phyloP scores from a whole-genome alignment of 352 stramenopile genomes.

The Phytopythium vexans region DNA sequence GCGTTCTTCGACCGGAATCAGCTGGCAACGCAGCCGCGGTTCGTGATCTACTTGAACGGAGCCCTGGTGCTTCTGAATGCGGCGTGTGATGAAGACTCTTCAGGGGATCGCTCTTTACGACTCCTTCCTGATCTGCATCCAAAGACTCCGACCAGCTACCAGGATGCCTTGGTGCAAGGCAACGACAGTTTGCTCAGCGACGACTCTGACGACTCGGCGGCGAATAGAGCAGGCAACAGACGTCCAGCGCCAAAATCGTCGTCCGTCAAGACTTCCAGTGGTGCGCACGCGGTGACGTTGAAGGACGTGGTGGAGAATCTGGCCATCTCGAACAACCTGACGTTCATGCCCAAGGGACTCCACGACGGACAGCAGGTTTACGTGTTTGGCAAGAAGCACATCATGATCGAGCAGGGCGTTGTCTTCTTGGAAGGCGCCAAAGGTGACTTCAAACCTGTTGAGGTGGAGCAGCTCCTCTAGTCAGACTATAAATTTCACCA shows the following conservation, averaged over 20 bases:
- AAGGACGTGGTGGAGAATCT: conserved; percentile 84
- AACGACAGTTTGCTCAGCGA: conserved; percentile 20
- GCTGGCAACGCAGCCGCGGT: conserved; percentile 49
- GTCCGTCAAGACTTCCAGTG: conserved; percentile 15
- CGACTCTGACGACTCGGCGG: conserved; percentile 8
- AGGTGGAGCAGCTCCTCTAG: conserved; percentile 71
- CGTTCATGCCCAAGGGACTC: conserved; percentile 74
- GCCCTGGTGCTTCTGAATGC: conserved; percentile 67
- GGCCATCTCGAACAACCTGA: conserved; percentile 74
- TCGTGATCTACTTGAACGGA: conserved; percentile 77
- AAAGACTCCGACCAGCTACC: conserved; percentile 56
- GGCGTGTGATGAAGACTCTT: conserved; percentile 20
- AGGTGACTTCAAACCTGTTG: conserved; percentile 63
- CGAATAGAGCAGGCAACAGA: neutral
- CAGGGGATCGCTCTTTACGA: neutral
- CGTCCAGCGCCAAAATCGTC: conserved; percentile 9
- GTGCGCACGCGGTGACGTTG: conserved; percentile 55
- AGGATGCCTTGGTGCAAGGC: conserved; percentile 66
- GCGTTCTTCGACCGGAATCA: conserved; percentile 65
- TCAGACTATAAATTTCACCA: neutral
- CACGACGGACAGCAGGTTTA: conserved; percentile 84
- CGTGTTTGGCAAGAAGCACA: conserved; percentile 70
- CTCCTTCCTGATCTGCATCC: conserved; percentile 51
- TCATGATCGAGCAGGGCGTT: conserved; percentile 84
- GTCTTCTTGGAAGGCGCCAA: conserved; percentile 71